Base-by-base conservation (phyloP, 805 yeast species). In the Candida chilensis region DNA sequence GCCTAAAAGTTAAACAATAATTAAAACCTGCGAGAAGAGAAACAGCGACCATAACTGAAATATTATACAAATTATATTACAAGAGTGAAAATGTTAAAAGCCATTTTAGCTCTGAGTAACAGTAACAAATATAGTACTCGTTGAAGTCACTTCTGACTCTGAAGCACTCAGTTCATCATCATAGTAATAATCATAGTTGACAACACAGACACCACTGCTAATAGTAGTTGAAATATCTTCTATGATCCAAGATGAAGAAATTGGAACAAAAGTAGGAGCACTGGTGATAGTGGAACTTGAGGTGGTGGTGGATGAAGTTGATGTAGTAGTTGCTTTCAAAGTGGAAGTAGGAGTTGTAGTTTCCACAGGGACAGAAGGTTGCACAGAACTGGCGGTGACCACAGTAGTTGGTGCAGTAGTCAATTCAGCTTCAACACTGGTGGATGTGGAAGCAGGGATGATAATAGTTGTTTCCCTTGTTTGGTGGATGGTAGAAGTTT, bases 131-230 rank as follows among this genome's bases (percentile, higher is more conserved):
- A 57, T 35, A 16, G 66, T 52, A n/a, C 60, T 39, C 5, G 65
- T 52, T 14, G 62, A 47, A 9, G 70, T 60, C 17, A 54, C 47
- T 11, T 66, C 59, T 33, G 51, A 57, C 7, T 48, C 38, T 9
- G 21, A 9, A 22, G n/a, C 6, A 11, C 6, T 15, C 11, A 5
- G 7, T 30, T 47, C 54, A 17, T 41, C 47, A 22, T 37, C 45
- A 35, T 40, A 32, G 46, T 54, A 52, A 51, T 58, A 54, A 45
- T 55, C 57, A 44, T 52, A 52, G 45, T 54, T 47, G 30, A 60
- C 58, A 33, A 47, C 30, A 47, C 65, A 52, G 28, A 55, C 53
- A 27, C 57, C 53, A 28, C 44, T 41, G 25, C 52, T 37, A 17
- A 44, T 37, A 13, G 52, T 34, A 5, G 68, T 60, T 29, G 51